Evolutionary conservation across 441 rosid species (phyloP).

Genomic region (Jatropha multifida): DNA sequence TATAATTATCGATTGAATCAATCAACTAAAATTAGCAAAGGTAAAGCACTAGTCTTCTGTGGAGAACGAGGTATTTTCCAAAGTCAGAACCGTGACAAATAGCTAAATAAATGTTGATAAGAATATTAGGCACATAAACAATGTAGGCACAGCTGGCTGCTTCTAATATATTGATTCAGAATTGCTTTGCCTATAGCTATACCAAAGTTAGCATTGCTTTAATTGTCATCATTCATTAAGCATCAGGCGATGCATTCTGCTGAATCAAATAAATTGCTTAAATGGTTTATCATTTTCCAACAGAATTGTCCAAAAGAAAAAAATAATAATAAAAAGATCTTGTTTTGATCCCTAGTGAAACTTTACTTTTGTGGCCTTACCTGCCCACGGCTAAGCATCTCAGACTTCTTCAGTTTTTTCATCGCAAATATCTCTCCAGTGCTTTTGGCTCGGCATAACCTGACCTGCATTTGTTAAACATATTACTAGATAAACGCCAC

Average conservation of each 20-base stretch:
- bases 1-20: slow-evolving; percentile 1
- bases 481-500: not conserved
- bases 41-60: not conserved
- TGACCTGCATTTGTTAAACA: slow-evolving; percentile 50
- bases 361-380: slow-evolving; percentile 32
- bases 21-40: not conserved
- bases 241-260: not conserved
- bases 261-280: not conserved
- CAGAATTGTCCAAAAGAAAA: not conserved
- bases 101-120: slow-evolving; percentile 7
- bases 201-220: not conserved
- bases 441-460: slow-evolving; percentile 76
- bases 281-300: not conserved
- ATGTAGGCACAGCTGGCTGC: not conserved
- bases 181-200: not conserved
- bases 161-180: not conserved
- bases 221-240: not conserved
- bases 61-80: slow-evolving; percentile 1
- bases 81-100: not conserved
- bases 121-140: not conserved
- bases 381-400: slow-evolving; percentile 99
- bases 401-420: slow-evolving; percentile 92
- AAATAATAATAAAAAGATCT: not conserved
- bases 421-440: slow-evolving; percentile 85
- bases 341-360: slow-evolving; percentile 6